These are phyloP conservation scores for Peribolospora kevripleyi DNA, from an alignment of 768 basidiomycete species.

Conservation along the genomic window DNA sequence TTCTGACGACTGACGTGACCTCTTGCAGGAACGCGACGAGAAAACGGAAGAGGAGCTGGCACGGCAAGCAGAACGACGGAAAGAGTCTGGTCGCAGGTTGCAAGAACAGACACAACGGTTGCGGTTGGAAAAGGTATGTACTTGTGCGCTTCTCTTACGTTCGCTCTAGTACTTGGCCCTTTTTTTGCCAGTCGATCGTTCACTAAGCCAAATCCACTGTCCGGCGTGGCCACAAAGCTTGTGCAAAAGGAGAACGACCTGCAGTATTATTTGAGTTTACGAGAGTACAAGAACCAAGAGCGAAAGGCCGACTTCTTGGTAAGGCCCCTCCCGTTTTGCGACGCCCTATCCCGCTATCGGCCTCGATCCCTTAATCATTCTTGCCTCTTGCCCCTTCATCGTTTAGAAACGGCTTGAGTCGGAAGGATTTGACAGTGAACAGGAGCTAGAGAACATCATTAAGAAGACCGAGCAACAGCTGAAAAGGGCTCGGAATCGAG, in stretches of 20 bases:
- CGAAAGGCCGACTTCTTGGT: constrained; percentile 47
- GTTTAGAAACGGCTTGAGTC: constrained; percentile 22
- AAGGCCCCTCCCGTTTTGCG: constrained; percentile 12
- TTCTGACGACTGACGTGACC: not conserved
- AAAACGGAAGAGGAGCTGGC: constrained; percentile 79
- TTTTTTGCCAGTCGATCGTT: not conserved
- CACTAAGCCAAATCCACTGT: not conserved
- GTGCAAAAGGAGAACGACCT: constrained; percentile 52
- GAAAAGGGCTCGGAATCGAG: constrained; percentile 56
- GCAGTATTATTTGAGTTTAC: constrained; percentile 36
- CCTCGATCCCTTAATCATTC: not conserved
- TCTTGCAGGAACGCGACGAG: constrained; percentile 32
- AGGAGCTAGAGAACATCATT: constrained; percentile 46
- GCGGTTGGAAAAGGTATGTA: constrained; percentile 52
- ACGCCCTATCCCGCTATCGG: constrained; percentile 17
- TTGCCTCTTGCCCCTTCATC: not conserved
- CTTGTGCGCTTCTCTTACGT: not conserved
- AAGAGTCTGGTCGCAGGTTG: constrained; percentile 63
- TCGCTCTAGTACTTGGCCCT: not conserved
- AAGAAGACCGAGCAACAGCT: constrained; percentile 64
- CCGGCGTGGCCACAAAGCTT: constrained; percentile 24
- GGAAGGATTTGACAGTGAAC: constrained; percentile 34
- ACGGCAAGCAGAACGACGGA: constrained; percentile 47
- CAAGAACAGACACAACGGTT: constrained; percentile 77
- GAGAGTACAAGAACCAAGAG: constrained; percentile 34